Base-by-base conservation (phyloP, 306 rosid species). In the Purshia tridentata region DNA sequence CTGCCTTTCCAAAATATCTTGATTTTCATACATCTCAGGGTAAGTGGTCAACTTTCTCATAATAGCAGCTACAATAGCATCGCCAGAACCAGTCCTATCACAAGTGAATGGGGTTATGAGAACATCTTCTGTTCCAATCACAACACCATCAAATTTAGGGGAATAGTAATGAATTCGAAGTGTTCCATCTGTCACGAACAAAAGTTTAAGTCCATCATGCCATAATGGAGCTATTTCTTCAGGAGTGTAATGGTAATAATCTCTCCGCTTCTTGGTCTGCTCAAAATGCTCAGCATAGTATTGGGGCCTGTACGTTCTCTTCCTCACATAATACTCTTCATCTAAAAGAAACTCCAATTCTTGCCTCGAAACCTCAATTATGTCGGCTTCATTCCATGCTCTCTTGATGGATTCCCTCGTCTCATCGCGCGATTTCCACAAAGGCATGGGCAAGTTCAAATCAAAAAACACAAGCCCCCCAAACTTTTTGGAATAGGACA, bases 41-140 rank as follows among this genome's bases (percentile, higher is more conserved):
- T 81, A 76, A 22, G 93, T 84, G 23, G 98, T 95, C 61, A 91
- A 79, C 79, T 95, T 95, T 80, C 99, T 88, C 68, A 91, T 51
- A 61, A 95, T 88, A 15, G 80, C 99, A 62, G 98, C 99, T 57
- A 95, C 99, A 64, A 95, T 76, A 1, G 99, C 99, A 56, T 95
- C 99, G 2, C 99, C 97, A 4, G 99, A 91, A n/a, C 98, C 98
- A 9, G 97, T 95, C 69, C 99, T 85, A 74, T 91, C 99, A 19
- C 97, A 95, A 3, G 99, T 95, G 82, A 77, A 90, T 2, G 99
- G 99, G 48, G 98, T 91, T 78, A 95, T 82, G 66, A 95, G 96
- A 40, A 91, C 99, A 74, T 95, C 98, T 80, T 95, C 99, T 2
- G 98, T 95, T 57, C 98, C 98, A 46, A 90, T 72, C 72, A 90